phyloP scores from a whole-genome alignment of 2,329 filamentous ascomycete species.

The Trichophyton mentagrophytes region DNA sequence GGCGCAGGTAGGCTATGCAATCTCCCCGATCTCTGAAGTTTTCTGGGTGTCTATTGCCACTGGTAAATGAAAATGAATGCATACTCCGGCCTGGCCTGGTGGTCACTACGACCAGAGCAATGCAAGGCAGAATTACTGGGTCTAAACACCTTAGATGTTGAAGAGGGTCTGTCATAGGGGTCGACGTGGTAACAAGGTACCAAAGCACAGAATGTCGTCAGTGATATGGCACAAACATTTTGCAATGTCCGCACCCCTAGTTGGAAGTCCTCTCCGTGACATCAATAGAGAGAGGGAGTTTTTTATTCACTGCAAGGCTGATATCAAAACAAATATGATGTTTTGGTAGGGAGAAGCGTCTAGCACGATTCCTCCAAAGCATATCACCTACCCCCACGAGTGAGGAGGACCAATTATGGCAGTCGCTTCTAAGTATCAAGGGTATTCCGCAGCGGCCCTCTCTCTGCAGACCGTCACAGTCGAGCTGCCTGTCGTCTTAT shows the following conservation, averaged over 20 bases:
- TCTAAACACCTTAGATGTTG: neutral
- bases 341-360: neutral
- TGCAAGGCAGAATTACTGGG: neutral
- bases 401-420: neutral
- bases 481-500: neutral
- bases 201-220: neutral
- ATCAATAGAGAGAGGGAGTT: neutral
- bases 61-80: neutral
- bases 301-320: neutral
- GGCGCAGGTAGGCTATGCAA: neutral
- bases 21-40: neutral
- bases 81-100: neutral
- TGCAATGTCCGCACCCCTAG: neutral
- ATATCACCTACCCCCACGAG: neutral
- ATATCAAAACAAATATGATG: neutral
- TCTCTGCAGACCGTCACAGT: neutral
- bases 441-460: neutral
- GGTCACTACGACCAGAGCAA: neutral
- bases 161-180: neutral
- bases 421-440: neutral
- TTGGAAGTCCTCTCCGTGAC: neutral
- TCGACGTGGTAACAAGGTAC: neutral
- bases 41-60: neutral
- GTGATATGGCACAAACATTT: neutral
- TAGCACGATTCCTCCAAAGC: neutral